A percentile compares a stretch with the other conserved stretches of the same genome.
These are phyloP conservation scores for Aspergillus steynii DNA, from an alignment of 495 filamentous ascomycete genomes.

Conservation along the genomic window DNA sequence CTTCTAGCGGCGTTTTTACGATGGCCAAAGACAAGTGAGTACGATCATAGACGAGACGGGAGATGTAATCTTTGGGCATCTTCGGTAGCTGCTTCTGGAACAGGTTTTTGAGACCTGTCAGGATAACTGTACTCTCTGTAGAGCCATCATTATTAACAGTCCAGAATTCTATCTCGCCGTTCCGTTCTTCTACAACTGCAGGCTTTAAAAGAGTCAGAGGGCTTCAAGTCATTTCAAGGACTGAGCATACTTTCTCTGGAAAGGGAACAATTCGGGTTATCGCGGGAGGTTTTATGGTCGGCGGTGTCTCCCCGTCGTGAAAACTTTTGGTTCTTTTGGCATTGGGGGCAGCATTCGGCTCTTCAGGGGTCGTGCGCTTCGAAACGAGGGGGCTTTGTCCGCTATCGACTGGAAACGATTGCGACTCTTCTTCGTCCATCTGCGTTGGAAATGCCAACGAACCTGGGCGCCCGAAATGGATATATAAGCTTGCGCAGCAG, in stretches of 20 bases:
- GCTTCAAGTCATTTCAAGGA: slow-evolving; percentile 4
- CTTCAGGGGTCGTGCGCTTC: slow-evolving; percentile 5
- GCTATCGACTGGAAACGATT: not conserved
- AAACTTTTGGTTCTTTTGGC: slow-evolving; percentile 4
- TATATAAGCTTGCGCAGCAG: too few species aligned
- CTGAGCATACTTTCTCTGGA: slow-evolving; percentile 69
- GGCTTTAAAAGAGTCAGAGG: slow-evolving; percentile 48
- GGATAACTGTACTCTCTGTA: slow-evolving; percentile 84
- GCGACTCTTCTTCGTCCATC: slow-evolving; percentile 5
- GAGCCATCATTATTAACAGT: slow-evolving; percentile 96
- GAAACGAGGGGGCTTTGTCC: not conserved
- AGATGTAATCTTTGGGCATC: slow-evolving; percentile 99
- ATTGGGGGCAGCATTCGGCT: slow-evolving; percentile 2
- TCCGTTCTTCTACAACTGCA: slow-evolving; percentile 89
- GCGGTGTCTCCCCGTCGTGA: slow-evolving; percentile 2
- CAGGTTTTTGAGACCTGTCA: slow-evolving; percentile 96
- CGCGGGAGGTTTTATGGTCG: slow-evolving; percentile 3
- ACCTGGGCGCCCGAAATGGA: not conserved
- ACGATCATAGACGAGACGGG: slow-evolving; percentile 94
- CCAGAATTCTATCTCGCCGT: slow-evolving; percentile 93
- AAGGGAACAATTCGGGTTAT: slow-evolving; percentile 63
- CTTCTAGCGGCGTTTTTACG: slow-evolving; percentile 91
- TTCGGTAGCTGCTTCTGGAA: slow-evolving; percentile 98
- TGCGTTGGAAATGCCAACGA: slow-evolving; percentile 4
- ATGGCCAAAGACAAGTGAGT: slow-evolving; percentile 96